Evolutionary conservation across 2,329 filamentous ascomycete genomes (phyloP).

Genomic region (Alternaria hordeiaustralica): DNA sequence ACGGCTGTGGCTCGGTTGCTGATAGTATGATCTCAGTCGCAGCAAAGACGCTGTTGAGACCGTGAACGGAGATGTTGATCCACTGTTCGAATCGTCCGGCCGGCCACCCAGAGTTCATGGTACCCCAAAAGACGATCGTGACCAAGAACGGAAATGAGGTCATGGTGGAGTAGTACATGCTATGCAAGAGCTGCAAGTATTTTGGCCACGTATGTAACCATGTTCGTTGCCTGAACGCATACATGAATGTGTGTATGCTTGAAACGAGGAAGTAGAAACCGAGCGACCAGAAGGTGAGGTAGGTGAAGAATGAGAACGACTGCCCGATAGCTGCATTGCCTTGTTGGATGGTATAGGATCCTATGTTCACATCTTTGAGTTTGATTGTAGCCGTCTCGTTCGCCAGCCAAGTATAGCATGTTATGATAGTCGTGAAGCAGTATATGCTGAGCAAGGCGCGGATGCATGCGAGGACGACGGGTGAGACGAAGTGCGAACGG

Average conservation of each 20-base stretch:
- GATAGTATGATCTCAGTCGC: conserved; percentile 75
- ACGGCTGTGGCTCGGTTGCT: conserved; percentile 65
- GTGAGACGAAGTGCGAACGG: conserved; percentile 78
- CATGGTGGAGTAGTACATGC: conserved; percentile 47
- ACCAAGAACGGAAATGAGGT: conserved; percentile 49
- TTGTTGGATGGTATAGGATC: conserved; percentile 63
- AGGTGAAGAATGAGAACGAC: conserved; percentile 80
- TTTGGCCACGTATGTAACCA: conserved; percentile 46
- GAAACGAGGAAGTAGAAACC: conserved; percentile 76
- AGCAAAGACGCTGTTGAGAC: conserved; percentile 74
- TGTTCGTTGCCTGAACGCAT: conserved; percentile 49
- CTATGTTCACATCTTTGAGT: conserved; percentile 35
- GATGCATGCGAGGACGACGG: conserved; percentile 64
- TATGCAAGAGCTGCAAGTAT: conserved; percentile 42
- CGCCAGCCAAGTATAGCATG: conserved; percentile 66
- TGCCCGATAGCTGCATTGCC: conserved; percentile 64
- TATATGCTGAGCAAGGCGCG: conserved; percentile 65
- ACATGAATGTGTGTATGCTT: conserved; percentile 70
- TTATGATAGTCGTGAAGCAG: conserved; percentile 70
- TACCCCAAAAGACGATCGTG: conserved; percentile 50
- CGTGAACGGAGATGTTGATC: conserved; percentile 74
- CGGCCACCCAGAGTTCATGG: conserved; percentile 53
- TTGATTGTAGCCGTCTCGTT: conserved; percentile 22
- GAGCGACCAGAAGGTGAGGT: conserved; percentile 79
- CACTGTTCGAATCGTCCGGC: conserved; percentile 45